Base-by-base conservation (phyloP, 139 green algal genomes). In the Klebsormidium nitens region DNA sequence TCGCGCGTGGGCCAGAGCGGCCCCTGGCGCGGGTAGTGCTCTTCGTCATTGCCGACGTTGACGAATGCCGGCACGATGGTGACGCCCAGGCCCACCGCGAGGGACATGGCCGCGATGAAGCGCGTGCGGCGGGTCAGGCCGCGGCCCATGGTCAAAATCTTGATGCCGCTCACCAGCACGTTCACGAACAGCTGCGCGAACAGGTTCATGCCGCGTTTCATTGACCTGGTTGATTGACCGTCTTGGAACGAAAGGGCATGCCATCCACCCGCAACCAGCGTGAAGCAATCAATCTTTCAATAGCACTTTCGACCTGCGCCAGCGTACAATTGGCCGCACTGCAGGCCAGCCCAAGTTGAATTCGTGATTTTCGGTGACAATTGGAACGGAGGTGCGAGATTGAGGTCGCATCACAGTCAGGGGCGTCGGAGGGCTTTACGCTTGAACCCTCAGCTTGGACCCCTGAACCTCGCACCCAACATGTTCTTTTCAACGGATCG, bases 101-200 rank as follows among this genome's bases (percentile, higher is more conserved):
- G 35, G 32, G 76, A 50, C 39, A 82, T 80, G 64, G 68, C 76
- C 4, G 66, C 11, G 58, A 82, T 82, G 61, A 82, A 81, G 31
- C 76, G 76, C 59, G 70, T 82, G 35, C 76, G 47, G 55, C 76
- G 76, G 28, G 36, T 77, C 1, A 59, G 69, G 2, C 72, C 2
- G 35, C 48, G 11, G 19, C 5, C 56, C 36, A 66, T 74, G 14
- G 60, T 44, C 5, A 82, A 11, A 36, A 75, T 49, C 1, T 17
- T n/a, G 36, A 82, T 62, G 59, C 75, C 75, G 26, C 40, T 72
- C 6, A 80, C 40, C 1, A 79, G 48, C n/a, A 81, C 74, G 58
- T 81, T 81, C 36, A 69, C n/a, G 72, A 81, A 82, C 8, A 80
- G 65, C 46, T 55, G 46, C 46, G 23, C 23, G n/a, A n/a, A n/a